These are phyloP conservation scores for Berberis thunbergii DNA, from an alignment of 164 flowering plant genomes.

Conservation along the genomic window DNA sequence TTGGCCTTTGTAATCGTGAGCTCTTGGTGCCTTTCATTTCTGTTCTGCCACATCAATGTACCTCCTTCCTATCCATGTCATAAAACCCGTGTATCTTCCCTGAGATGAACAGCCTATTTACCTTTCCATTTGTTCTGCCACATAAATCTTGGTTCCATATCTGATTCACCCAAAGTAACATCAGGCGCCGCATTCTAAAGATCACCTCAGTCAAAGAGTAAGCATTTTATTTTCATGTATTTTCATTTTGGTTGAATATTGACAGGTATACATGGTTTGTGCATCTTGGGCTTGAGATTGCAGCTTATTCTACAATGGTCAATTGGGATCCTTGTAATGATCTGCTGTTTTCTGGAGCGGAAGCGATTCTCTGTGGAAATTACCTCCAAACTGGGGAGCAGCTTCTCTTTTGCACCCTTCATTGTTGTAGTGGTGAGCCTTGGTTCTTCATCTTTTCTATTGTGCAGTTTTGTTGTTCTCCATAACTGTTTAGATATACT, in stretches of 20 bases:
- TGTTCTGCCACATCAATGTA: background rate
- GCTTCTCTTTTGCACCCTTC: constrained; percentile 87
- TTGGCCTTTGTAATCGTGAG: background rate
- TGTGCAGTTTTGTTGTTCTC: background rate
- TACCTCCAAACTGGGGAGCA: constrained; percentile 85
- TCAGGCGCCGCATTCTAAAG: constrained; percentile 12
- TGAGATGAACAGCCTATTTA: background rate
- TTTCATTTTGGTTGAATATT: constrained; percentile 40
- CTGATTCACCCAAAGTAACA: constrained; percentile 3
- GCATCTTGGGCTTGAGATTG: constrained; percentile 65
- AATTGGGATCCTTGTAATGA: constrained; percentile 78
- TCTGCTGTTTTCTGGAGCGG: constrained; percentile 77
- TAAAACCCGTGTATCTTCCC: background rate
- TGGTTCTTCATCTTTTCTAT: background rate
- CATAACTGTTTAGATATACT: background rate
- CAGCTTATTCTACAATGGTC: constrained; percentile 98
- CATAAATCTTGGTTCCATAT: background rate
- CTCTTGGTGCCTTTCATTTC: background rate
- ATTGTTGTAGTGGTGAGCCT: constrained; percentile 81
- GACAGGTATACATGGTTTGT: constrained; percentile 50
- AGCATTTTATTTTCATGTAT: constrained; percentile 31
- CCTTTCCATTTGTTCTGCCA: constrained; percentile 3
- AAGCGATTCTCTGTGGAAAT: constrained; percentile 60
- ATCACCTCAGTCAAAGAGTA: constrained; percentile 18
- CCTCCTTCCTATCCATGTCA: background rate